These are phyloP conservation scores for Takashimella koratensis DNA, from an alignment of 1,284 basidiomycete species.

Conservation along the genomic window DNA sequence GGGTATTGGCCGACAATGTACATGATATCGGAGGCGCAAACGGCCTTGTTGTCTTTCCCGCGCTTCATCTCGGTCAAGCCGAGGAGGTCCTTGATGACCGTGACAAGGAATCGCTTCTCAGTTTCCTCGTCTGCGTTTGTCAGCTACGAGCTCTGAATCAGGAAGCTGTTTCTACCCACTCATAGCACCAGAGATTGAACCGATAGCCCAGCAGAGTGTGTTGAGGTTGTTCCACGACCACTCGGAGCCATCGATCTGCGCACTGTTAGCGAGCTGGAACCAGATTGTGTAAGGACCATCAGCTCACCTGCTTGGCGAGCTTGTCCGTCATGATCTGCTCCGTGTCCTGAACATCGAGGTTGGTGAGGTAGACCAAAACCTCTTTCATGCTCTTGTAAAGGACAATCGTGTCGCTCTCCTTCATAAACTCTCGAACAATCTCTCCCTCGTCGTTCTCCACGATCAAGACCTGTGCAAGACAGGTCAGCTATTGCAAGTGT, in stretches of 20 bases:
- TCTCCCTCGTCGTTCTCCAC: constrained; percentile 99
- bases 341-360: constrained; percentile 93
- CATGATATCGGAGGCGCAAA: constrained; percentile 99
- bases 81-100: constrained; percentile 97
- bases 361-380: constrained; percentile 92
- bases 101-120: constrained; percentile 98
- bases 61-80: constrained; percentile 98
- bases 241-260: constrained; percentile 81
- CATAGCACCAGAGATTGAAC: constrained; percentile 99
- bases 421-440: constrained; percentile 99
- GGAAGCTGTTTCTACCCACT: constrained; percentile 57
- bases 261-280: background rate
- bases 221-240: constrained; percentile 99
- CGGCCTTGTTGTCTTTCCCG: constrained; percentile 99
- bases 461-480: constrained; percentile 70
- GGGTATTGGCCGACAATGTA: constrained; percentile 99
- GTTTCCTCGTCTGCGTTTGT: constrained; percentile 78
- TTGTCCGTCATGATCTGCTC: constrained; percentile 98
- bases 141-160: background rate
- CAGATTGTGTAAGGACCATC: no score
- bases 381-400: constrained; percentile 99
- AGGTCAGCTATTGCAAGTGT: constrained; percentile 9
- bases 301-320: constrained; percentile 76
- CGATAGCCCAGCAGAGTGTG: constrained; percentile 99
- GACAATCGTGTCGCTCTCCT: constrained; percentile 97